Base-by-base conservation (phyloP, 164 flowering plant species). In the Piper longum region DNA sequence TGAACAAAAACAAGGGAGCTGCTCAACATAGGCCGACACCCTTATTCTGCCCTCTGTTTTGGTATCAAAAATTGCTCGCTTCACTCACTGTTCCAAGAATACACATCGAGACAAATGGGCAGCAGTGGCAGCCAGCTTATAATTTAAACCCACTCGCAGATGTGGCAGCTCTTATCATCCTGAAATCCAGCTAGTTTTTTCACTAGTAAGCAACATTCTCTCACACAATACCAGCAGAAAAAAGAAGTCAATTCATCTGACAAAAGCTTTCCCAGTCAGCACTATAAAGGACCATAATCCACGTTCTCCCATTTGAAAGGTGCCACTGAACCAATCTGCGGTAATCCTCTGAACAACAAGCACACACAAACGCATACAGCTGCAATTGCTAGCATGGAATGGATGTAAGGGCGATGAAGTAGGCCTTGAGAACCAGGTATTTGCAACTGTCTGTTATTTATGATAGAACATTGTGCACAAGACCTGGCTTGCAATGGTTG, bases 281-380 rank as follows among this genome's bases (percentile, higher is more conserved):
- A 67, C 5, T 43, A 43, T 4, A 4, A 43, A 43, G 80, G 44
- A 41, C 95, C 97, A 66, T 45, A 85, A 56, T 59, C 68, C 73
- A 89, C 62, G 71, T 75, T 76, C 65, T 85, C 95, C 97, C 91
- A 87, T 65, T 70, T 80, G 67, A 81, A 85, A 16, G 87, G 88
- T 61, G 74, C 75, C 60, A 72, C 83, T 9, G 59, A 62, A 40
- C 88, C 86, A 64, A 80, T 72, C 26, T 78, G 71, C 0, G 88
- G 87, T 5, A 73, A 72, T 9, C 89, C 87, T 61, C 89, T 74
- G 52, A 84, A 65, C 77, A 87, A 81, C 57, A 89, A 54, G 68
- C 93, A 87, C 36, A 89, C 97, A 71, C 97, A 89, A 4, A 87
- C 97, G 56, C 97, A 89, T 3, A 89, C 89, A 39, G 97, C 91